Conservation (phyloP, 2,329 filamentous ascomycete species). For the Trichoderma sp. region DNA sequence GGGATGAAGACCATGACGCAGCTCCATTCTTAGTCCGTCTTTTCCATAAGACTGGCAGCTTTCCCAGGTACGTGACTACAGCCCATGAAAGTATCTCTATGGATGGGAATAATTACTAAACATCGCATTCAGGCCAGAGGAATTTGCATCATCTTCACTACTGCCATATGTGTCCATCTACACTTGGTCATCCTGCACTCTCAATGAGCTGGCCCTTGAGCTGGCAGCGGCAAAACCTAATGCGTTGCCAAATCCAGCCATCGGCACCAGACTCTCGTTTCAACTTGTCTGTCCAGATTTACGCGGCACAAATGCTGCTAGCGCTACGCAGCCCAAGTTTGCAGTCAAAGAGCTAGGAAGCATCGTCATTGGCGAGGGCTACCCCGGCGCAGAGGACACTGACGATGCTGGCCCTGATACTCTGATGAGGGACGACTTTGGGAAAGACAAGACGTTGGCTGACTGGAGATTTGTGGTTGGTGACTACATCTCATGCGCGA, state of each 20-base stretch:
- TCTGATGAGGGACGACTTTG: conserved; percentile 48
- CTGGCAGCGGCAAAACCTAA: conserved; percentile 66
- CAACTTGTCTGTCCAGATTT: conserved; percentile 84
- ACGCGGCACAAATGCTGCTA: conserved; percentile 36
- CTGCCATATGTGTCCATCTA: conserved; percentile 76
- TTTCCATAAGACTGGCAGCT: conserved; percentile 74
- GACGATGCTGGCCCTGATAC: conserved; percentile 41
- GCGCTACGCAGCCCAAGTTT: conserved; percentile 55
- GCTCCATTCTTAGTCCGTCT: conserved; percentile 84
- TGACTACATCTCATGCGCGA: conserved; percentile 82
- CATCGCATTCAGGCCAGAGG: conserved; percentile 59
- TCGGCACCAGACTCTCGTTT: conserved; percentile 85
- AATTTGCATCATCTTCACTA: conserved; percentile 63
- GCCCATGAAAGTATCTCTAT: background rate
- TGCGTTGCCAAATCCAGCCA: conserved; percentile 70
- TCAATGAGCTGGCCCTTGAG: conserved; percentile 78
- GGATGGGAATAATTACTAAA: background rate
- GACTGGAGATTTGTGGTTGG: conserved; percentile 84
- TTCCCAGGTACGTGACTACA: conserved; percentile 60
- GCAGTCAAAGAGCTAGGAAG: conserved; percentile 80
- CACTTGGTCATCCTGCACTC: conserved; percentile 80
- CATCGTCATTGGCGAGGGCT: conserved; percentile 70
- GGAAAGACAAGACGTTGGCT: conserved; percentile 71
- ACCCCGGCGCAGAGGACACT: conserved; percentile 46
- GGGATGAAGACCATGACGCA: conserved; percentile 61